Conservation (phyloP, 768 basidiomycete species). For the Suillus paluster region DNA sequence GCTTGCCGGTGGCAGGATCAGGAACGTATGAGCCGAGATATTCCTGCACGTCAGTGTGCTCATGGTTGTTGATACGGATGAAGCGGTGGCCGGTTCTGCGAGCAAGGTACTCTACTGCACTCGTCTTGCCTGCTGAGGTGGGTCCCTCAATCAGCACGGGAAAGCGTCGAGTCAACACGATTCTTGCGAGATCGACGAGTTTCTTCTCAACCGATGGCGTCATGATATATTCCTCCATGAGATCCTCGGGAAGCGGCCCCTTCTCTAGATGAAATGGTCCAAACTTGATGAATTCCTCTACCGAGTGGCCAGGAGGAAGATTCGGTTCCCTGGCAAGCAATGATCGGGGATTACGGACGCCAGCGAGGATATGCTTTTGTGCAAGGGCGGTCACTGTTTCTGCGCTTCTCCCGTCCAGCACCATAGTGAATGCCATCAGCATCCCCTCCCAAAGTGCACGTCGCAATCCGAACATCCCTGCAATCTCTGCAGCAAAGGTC, state of each 20-base stretch:
- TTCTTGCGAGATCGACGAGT: conserved; percentile 91
- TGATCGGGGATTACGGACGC: conserved; percentile 80
- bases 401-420: conserved; percentile 75
- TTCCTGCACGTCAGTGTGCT: conserved; percentile 99
- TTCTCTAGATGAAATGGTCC: conserved; percentile 90
- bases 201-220: conserved; percentile 95
- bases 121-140: conserved; percentile 97
- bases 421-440: conserved; percentile 98
- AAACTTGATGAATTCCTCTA: conserved; percentile 74
- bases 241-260: conserved; percentile 68
- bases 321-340: conserved; percentile 72
- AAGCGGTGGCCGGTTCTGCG: conserved; percentile 92
- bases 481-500: conserved; percentile 86
- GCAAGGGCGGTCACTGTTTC: conserved; percentile 68
- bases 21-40: conserved; percentile 97
- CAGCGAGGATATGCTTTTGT: conserved; percentile 76
- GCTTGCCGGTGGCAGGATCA: conserved; percentile 89
- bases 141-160: conserved; percentile 98
- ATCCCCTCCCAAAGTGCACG: conserved; percentile 95
- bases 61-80: conserved; percentile 99
- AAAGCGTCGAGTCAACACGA: conserved; percentile 85
- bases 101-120: conserved; percentile 94
- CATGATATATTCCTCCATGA: conserved; percentile 85
- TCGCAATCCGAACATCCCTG: conserved; percentile 75
- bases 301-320: conserved; percentile 48